Evolutionary conservation across 139 green algal genomes (phyloP).

Genomic region (Micractinium sp.): DNA sequence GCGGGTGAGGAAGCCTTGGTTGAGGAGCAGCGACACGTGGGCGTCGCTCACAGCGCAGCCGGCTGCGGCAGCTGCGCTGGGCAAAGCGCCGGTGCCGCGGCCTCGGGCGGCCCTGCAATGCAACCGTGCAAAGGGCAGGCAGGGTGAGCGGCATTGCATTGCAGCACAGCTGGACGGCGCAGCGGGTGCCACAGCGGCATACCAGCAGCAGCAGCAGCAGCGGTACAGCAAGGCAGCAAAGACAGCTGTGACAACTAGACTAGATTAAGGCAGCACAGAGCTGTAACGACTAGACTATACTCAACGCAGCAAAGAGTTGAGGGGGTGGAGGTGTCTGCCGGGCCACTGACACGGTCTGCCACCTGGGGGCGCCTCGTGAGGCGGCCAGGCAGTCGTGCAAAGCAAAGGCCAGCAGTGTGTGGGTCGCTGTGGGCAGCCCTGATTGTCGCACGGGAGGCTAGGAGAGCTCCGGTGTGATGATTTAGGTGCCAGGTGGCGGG

Average conservation of each 20-base stretch:
- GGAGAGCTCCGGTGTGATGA: slow-evolving; percentile 29
- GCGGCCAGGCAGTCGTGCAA: slow-evolving; percentile 21
- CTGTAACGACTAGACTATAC: background rate
- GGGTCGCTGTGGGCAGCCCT: slow-evolving; percentile 8
- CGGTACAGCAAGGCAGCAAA: background rate
- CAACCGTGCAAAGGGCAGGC: background rate
- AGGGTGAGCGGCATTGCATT: background rate
- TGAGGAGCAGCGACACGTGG: slow-evolving; percentile 55
- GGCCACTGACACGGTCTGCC: slow-evolving; percentile 38
- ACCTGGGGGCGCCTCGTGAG: background rate
- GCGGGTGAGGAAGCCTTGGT: slow-evolving; percentile 41
- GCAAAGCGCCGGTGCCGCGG: background rate
- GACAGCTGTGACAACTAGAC: background rate
- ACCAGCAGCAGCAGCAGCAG: background rate
- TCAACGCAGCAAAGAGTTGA: too few species aligned
- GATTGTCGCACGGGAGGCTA: slow-evolving; percentile 33
- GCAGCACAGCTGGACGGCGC: background rate
- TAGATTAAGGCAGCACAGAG: background rate
- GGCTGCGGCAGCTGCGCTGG: background rate
- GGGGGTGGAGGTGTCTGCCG: background rate
- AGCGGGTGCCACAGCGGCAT: too few species aligned
- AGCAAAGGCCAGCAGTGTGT: slow-evolving; percentile 29
- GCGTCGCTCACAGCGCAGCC: slow-evolving; percentile 33
- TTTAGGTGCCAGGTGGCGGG: slow-evolving; percentile 22
- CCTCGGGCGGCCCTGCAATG: background rate